Conservation (phyloP, 1,139 yeast genomes). For the Blastobotrys petasosporus region DNA sequence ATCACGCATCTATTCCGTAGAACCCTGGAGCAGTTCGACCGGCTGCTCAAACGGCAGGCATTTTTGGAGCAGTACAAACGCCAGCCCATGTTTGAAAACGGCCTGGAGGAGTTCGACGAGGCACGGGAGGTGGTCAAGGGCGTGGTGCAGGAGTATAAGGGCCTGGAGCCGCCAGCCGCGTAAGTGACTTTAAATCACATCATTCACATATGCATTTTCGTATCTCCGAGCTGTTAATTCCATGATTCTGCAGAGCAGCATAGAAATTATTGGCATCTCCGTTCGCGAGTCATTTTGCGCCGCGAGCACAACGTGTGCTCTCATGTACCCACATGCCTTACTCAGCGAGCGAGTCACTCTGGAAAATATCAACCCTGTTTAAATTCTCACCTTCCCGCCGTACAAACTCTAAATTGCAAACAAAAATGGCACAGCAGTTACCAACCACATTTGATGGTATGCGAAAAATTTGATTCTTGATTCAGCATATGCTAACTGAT, state of each 20-base stretch:
- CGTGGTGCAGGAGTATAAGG: slow-evolving; percentile 66
- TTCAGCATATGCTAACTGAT: slow-evolving; percentile 1
- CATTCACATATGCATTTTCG: too few relatives aligned
- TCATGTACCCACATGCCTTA: too few relatives aligned
- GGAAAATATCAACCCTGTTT: too few relatives aligned
- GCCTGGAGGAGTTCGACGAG: slow-evolving; percentile 71
- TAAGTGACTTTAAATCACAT: not conserved
- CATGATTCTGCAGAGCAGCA: not conserved
- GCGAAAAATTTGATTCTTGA: slow-evolving; percentile 3
- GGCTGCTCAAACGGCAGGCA: slow-evolving; percentile 73
- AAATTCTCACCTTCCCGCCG: too few relatives aligned
- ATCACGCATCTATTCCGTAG: slow-evolving; percentile 59
- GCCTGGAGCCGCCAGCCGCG: slow-evolving; percentile 43
- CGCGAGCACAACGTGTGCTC: too few relatives aligned
- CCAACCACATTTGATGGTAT: slow-evolving; percentile 22
- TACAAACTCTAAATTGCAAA: too few relatives aligned
- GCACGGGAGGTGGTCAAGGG: slow-evolving; percentile 66
- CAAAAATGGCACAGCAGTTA: slow-evolving; percentile 6
- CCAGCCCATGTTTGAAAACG: slow-evolving; percentile 51
- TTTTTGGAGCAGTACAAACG: slow-evolving; percentile 73
- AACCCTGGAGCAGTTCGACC: slow-evolving; percentile 71
- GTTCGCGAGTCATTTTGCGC: not conserved
- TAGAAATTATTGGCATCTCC: not conserved
- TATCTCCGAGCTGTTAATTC: not conserved
- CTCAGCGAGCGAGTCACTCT: too few relatives aligned